Conservation (phyloP, 768 basidiomycete genomes). For the Tephrocybe sp. region DNA sequence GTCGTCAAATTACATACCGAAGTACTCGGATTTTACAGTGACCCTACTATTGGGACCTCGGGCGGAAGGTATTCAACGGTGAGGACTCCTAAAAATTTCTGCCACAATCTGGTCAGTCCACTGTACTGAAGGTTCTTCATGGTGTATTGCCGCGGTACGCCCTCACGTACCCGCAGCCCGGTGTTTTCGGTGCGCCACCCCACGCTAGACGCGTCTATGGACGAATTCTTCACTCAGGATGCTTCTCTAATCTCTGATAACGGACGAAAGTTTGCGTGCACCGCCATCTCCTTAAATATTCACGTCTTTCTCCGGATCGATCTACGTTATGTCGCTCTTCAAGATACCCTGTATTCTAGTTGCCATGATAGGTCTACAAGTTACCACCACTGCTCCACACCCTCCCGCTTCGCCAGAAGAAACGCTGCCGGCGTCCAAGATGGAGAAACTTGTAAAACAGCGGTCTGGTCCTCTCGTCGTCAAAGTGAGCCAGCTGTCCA, state of each 20-base stretch:
- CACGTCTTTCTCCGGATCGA: constrained; percentile 51
- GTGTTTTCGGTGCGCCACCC: constrained; percentile 17
- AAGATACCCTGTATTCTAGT: constrained; percentile 45
- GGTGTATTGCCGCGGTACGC: constrained; percentile 6
- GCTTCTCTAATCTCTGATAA: background rate
- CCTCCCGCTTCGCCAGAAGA: constrained; percentile 36
- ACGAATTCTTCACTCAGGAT: background rate
- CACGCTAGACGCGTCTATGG: background rate
- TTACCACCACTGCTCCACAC: constrained; percentile 46
- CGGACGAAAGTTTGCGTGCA: too few species aligned
- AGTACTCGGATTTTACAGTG: background rate
- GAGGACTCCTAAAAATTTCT: constrained; percentile 1
- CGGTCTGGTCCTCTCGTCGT: constrained; percentile 30
- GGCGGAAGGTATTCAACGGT: background rate
- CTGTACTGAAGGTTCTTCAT: background rate
- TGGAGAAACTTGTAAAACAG: constrained; percentile 38
- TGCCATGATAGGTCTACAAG: constrained; percentile 42
- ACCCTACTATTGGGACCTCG: background rate
- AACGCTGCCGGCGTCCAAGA: constrained; percentile 29
- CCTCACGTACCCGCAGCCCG: constrained; percentile 4
- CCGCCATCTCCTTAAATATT: background rate
- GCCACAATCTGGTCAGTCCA: constrained; percentile 4
- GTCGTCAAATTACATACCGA: background rate
- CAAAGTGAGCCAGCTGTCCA: too few species aligned
- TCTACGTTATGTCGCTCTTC: constrained; percentile 31